Percentiles rank a stretch among this genome's conserved stretches.
These are phyloP conservation scores for Lentinula sp. DNA, from an alignment of 768 basidiomycete genomes.

Conservation along the genomic window DNA sequence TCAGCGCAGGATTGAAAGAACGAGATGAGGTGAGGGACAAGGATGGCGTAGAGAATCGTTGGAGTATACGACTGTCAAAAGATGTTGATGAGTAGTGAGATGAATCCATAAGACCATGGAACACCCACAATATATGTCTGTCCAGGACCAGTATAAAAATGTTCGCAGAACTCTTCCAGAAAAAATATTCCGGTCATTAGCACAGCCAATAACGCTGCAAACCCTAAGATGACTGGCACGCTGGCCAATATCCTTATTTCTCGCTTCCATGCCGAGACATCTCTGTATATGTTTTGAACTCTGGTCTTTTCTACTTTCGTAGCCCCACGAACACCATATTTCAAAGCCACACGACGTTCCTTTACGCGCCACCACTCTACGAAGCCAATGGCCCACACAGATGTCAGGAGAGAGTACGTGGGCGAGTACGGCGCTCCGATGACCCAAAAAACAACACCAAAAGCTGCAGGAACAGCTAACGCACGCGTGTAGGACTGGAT, in stretches of 20 bases:
- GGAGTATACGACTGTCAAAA: constrained; percentile 63
- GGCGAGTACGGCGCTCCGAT: constrained; percentile 69
- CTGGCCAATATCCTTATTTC: constrained; percentile 64
- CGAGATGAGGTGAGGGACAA: constrained; percentile 76
- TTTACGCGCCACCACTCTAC: constrained; percentile 91
- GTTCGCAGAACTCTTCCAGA: constrained; percentile 85
- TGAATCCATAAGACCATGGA: background rate
- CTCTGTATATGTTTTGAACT: constrained; percentile 43
- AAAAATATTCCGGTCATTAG: constrained; percentile 80
- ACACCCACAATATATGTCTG: constrained; percentile 65
- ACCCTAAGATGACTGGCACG: constrained; percentile 67
- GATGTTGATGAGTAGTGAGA: background rate
- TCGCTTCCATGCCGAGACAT: constrained; percentile 67
- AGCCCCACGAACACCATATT: constrained; percentile 76
- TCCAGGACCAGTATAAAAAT: constrained; percentile 86
- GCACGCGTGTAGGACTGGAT: constrained; percentile 78
- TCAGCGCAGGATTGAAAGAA: constrained; percentile 66
- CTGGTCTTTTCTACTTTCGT: constrained; percentile 72
- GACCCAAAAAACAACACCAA: constrained; percentile 67
- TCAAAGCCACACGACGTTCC: constrained; percentile 76
- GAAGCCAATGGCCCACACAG: constrained; percentile 81
- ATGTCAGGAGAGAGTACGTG: constrained; percentile 66
- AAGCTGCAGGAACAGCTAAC: constrained; percentile 65
- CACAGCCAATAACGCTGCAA: constrained; percentile 60
- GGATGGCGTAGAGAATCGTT: constrained; percentile 72